Evolutionary conservation across 1,284 basidiomycete genomes (phyloP).

Genomic region (Puccinia hordei): DNA sequence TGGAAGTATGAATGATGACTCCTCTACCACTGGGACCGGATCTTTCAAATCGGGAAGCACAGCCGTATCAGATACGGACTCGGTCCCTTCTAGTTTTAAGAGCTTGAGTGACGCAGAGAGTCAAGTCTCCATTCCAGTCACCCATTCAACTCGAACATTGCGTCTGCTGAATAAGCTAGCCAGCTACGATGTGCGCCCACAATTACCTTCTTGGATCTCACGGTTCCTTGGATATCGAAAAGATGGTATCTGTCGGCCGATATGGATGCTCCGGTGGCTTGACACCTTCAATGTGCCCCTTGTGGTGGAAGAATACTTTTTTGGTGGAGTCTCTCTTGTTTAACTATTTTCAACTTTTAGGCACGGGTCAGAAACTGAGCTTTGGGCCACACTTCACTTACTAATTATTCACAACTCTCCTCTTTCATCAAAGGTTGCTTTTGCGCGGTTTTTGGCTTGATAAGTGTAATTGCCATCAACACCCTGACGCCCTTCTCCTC

Average conservation of each 20-base stretch:
- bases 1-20: neutral
- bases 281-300: slow-evolving; percentile 24
- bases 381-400: neutral
- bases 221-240: slow-evolving; percentile 42
- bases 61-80: neutral
- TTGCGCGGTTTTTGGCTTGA: slow-evolving; percentile 12
- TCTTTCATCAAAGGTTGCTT: neutral
- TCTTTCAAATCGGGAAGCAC: neutral
- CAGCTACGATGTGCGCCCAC: slow-evolving; percentile 26
- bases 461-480: slow-evolving; percentile 26
- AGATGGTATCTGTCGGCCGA: slow-evolving; percentile 12
- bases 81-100: neutral
- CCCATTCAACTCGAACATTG: neutral
- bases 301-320: slow-evolving; percentile 17
- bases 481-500: neutral
- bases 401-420: neutral
- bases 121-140: neutral
- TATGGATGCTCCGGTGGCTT: slow-evolving; percentile 36
- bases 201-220: slow-evolving; percentile 36
- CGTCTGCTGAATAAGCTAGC: neutral
- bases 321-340: slow-evolving; percentile 14
- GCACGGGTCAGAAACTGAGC: neutral
- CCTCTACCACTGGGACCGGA: neutral
- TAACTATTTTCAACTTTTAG: neutral
- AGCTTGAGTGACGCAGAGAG: slow-evolving; percentile 5